Base-by-base conservation (phyloP, 176 grass and related monocot species). In the Zea luxurians region DNA sequence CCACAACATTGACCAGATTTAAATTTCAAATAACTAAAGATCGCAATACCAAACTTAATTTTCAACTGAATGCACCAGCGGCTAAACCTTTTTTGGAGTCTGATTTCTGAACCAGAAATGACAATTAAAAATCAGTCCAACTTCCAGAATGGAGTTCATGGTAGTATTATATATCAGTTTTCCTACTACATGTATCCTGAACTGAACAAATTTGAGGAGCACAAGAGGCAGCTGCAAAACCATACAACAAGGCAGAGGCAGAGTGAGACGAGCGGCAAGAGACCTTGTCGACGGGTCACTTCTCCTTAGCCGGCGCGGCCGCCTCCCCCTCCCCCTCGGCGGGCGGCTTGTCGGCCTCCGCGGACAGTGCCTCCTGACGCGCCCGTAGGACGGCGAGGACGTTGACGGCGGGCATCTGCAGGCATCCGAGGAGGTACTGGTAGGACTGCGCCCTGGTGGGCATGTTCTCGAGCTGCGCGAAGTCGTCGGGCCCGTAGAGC, bases 401-500 rank as follows among this genome's bases (percentile, higher is more conserved):
- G 34, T 88, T 90, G 58, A 92, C 84, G 37, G 94, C 87, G 1
- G 91, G 94, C 75, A 88, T 86, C 80, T 97, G 89, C 71, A 97
- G 72, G 60, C 86, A 90, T 0, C 94, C 94, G 41, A 97, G 89
- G 77, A 97, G 90, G 81, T 93, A 87, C 17, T 86, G 86, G 68
- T 97, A 93, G 45, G 90, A 83, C 73, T 97, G 91, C 3, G 61
- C 78, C 40, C 91, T 81, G 74, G 88, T 97, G 37, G 94, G 91
- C 94, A 97, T 97, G 71, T 91, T 70, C 68, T 97, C 94, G 80
- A 97, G 91, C 42, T 88, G 40, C 64, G 77, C 64, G 78, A 97
- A 97, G 70, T 97, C 91, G 75, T 97, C 91, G 10, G 94, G 94
- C 0, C 79, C 89, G 59, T 97, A 97, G 79, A 97, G 90, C 2